phyloP scores from a whole-genome alignment of 352 stramenopile species.

The Pilasporangium apinafurcum region DNA sequence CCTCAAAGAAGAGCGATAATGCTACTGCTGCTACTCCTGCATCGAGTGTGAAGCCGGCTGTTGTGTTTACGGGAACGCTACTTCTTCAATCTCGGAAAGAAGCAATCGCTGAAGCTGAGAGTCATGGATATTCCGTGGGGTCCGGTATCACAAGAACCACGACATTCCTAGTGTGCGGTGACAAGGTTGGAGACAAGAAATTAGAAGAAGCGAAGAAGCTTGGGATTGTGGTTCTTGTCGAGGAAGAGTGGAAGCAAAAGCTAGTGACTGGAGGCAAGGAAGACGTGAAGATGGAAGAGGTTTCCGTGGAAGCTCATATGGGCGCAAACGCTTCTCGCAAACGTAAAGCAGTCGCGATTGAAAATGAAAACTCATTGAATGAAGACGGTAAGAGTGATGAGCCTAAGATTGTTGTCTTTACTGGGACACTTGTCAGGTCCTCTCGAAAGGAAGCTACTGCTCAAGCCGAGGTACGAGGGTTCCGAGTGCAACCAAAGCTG shows the following conservation, averaged over 20 bases:
- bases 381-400: background rate
- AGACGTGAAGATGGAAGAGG: background rate
- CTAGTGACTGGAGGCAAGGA: conserved; percentile 5
- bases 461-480: conserved; percentile 14
- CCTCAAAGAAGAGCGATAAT: too few species aligned
- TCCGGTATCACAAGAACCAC: conserved; percentile 26
- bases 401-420: conserved; percentile 16
- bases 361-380: background rate
- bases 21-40: too few species aligned
- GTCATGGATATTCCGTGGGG: conserved; percentile 26
- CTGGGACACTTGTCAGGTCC: conserved; percentile 13
- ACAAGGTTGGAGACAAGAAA: conserved; percentile 45
- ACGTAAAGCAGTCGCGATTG: conserved; percentile 8
- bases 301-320: background rate
- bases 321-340: conserved; percentile 3
- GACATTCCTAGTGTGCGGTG: conserved; percentile 43
- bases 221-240: conserved; percentile 22
- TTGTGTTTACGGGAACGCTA: conserved; percentile 55
- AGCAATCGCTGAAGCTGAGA: conserved; percentile 19
- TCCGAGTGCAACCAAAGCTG: conserved; percentile 13
- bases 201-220: conserved; percentile 32
- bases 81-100: conserved; percentile 34
- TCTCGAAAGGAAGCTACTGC: conserved; percentile 22
- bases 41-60: too few species aligned
- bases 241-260: conserved; percentile 31